These are phyloP conservation scores for Phlyctochytrium arcticum DNA, from an alignment of 192 early-diverging fungal genomes.

Conservation along the genomic window DNA sequence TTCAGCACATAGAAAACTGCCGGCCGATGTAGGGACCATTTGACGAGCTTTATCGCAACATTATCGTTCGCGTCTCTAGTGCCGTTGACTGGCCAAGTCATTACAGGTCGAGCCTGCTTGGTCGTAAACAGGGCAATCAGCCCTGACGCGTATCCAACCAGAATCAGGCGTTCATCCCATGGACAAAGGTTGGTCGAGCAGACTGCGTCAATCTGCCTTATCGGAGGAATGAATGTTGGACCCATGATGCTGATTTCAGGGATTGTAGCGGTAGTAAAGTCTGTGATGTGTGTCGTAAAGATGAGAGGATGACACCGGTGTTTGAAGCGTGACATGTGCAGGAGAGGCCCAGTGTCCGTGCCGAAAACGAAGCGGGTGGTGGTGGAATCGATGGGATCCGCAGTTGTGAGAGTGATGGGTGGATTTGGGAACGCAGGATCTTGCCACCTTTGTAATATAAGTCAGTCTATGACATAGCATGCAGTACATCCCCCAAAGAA, in stretches of 20 bases:
- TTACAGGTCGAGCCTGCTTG: background rate
- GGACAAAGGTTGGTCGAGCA: constrained; percentile 27
- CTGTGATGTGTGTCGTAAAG: constrained; percentile 7
- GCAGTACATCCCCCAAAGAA: too few relatives aligned
- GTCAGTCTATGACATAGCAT: too few relatives aligned
- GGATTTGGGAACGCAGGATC: too few relatives aligned
- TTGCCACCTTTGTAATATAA: too few relatives aligned
- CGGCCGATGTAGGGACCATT: constrained; percentile 47
- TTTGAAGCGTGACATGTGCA: constrained; percentile 32
- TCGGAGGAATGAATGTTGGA: too few relatives aligned
- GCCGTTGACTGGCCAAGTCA: constrained; percentile 28
- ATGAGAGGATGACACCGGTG: constrained; percentile 21
- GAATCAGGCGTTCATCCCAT: constrained; percentile 21
- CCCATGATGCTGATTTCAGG: too few relatives aligned
- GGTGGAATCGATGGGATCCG: too few relatives aligned
- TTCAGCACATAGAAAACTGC: constrained; percentile 44
- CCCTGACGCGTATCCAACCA: constrained; percentile 42
- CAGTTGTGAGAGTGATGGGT: too few relatives aligned
- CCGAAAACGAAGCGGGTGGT: constrained; percentile 27
- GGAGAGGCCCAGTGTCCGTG: constrained; percentile 20
- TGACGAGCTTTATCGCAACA: background rate
- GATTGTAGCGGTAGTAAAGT: too few relatives aligned
- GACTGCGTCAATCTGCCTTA: constrained; percentile 11
- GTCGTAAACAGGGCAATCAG: constrained; percentile 29
- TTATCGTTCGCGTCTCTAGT: too few relatives aligned